Evolutionary conservation across 2,329 filamentous ascomycete species (phyloP), one percentile per base, ranked within the genome.

Genomic region (Microsporum audouinii): DNA sequence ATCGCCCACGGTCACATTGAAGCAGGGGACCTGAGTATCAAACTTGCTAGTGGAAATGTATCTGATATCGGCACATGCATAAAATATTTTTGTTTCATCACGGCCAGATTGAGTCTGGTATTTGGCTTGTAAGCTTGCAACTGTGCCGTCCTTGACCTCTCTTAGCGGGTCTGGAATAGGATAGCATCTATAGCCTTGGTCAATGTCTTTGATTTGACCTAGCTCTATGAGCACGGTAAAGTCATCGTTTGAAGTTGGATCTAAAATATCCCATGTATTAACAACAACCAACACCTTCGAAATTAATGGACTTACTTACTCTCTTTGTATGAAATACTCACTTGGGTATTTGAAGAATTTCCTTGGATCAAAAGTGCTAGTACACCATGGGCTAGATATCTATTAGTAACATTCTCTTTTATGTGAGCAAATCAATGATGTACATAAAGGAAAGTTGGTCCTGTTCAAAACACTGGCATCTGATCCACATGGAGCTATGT

Each of bases 31-130:
- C 39, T 74, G 69, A 43, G 70, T 67, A 0, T 68, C 75, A 63
- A 79, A 79, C 27, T 73, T 67, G 61, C 68, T 69, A 1, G 72
- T 65, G 2, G 74, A 64, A 31, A 79, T 71, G 60, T 78, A 78
- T 4, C 71, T 76, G n/a, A 79, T 70, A 60, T 80, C 77, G 0
- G 77, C 72, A 63, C 77, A 80, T 5, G 77, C 77, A 63, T 78
- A 79, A 67, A 75, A 79, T 0, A 75, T 77, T 62, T 76, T 68
- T 33, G 76, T 73, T 33, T 71, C 71, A 45, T 75, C 72, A 3
- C 70, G 71, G 38, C 76, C 76, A 38, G 72, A 75, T 23, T 75
- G 74, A 0, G 74, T 71, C 57, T 71, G 72, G 64, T 79, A 79
- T 53, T 72, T 73, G 38, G 79, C 68, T 62, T 78, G 76, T 55